Conservation (phyloP, 129 eudicot species). For the Lonicera japonica region DNA sequence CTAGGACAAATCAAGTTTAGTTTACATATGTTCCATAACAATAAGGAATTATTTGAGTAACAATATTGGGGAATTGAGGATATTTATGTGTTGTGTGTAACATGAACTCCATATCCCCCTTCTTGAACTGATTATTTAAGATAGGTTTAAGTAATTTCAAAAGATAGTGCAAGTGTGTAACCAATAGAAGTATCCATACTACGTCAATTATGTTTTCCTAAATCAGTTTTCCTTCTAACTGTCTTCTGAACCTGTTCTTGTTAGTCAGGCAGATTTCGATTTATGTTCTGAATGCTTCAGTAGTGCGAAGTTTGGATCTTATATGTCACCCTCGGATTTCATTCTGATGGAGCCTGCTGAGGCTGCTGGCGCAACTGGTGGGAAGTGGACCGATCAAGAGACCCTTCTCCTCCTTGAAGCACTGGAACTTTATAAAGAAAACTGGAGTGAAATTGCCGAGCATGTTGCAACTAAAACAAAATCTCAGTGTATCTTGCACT, state of each 20-base stretch:
- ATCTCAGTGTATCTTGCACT: slow-evolving; percentile 94
- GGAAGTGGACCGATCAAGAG: slow-evolving; percentile 99
- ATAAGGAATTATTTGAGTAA: no score
- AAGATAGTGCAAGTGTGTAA: no score
- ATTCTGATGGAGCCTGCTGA: slow-evolving; percentile 98
- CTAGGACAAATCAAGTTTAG: no score
- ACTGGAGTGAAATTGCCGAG: slow-evolving; percentile 99
- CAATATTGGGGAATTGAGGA: no score
- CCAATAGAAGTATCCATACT: no score
- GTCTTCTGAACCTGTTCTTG: slow-evolving; percentile 29
- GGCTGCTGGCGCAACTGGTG: slow-evolving; percentile 83
- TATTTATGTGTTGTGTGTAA: no score
- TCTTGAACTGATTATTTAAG: no score
- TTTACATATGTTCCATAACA: no score
- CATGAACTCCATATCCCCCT: no score
- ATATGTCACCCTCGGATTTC: slow-evolving; percentile 93
- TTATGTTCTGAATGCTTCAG: slow-evolving; percentile 93
- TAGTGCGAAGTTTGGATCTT: slow-evolving; percentile 80
- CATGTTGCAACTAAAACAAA: slow-evolving; percentile 98
- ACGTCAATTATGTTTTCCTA: no score
- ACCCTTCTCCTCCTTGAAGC: slow-evolving; percentile 98
- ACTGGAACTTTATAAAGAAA: slow-evolving; percentile 74
- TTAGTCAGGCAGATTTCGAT: slow-evolving; percentile 96
- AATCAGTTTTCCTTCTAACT: no score
- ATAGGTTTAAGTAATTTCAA: no score